Conservation (phyloP, 2,329 filamentous ascomycete genomes). For the Diaporthe australafricana region DNA sequence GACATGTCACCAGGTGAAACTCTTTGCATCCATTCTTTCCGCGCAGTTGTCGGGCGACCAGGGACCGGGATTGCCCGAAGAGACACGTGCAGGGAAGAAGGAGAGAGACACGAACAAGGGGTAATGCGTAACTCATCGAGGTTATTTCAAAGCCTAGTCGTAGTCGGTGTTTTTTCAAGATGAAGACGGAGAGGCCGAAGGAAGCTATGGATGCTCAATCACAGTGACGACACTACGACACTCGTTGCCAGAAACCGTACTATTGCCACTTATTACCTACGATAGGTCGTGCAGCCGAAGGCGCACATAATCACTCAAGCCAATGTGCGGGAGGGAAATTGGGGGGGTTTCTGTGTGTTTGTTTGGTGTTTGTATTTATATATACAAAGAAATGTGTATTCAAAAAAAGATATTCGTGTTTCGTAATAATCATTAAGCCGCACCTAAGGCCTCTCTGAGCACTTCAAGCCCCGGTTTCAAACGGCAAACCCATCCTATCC, state of each 20-base stretch:
- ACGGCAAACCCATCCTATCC: conserved; percentile 24
- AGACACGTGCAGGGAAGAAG: background rate
- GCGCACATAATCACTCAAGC: background rate
- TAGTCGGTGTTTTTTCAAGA: background rate
- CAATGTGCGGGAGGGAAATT: background rate
- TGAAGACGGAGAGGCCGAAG: background rate
- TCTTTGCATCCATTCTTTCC: background rate
- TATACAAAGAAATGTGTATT: conserved; percentile 28
- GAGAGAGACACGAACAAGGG: background rate
- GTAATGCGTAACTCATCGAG: background rate
- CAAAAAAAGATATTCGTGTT: conserved; percentile 25
- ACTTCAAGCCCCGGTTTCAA: conserved; percentile 35
- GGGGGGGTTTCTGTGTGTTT: background rate
- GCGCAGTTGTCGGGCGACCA: background rate
- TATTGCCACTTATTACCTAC: background rate
- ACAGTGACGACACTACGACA: no score
- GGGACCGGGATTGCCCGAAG: background rate
- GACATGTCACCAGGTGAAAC: conserved; percentile 15
- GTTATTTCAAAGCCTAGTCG: background rate
- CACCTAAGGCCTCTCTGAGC: conserved; percentile 33
- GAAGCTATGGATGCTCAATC: no score
- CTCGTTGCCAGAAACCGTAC: background rate
- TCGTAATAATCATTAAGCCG: conserved; percentile 33
- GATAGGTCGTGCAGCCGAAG: background rate
- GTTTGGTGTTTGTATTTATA: conserved; percentile 6